phyloP scores from a whole-genome alignment of 2,329 filamentous ascomycete genomes.

The Colletotrichum sp. region DNA sequence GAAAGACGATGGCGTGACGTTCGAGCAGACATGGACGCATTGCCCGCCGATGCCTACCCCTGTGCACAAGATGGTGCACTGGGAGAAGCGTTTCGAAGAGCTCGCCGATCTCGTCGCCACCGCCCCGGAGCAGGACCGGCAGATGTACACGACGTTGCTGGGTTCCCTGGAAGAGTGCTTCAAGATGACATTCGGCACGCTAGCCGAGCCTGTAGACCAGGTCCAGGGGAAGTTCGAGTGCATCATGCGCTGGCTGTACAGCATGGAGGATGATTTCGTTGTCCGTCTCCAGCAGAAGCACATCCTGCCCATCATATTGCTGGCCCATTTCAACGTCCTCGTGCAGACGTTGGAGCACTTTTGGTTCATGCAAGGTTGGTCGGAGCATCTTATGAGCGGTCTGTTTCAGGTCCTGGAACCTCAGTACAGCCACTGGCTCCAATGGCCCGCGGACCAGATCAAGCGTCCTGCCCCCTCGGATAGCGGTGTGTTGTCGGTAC shows the following conservation, averaged over 20 bases:
- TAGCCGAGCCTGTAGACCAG: background rate
- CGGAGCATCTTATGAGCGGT: conserved; percentile 21
- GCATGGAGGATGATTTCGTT: conserved; percentile 13
- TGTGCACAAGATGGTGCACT: conserved; percentile 6
- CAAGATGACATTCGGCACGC: conserved; percentile 14
- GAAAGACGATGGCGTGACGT: background rate
- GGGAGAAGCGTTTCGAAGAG: conserved; percentile 18
- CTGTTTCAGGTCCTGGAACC: background rate
- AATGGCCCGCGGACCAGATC: conserved; percentile 8
- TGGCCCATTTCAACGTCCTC: conserved; percentile 22
- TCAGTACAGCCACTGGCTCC: background rate
- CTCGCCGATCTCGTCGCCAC: conserved; percentile 16
- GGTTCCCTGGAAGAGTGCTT: background rate
- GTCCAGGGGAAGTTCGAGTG: conserved; percentile 9
- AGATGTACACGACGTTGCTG: background rate
- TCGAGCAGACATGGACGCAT: conserved; percentile 2
- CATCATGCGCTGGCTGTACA: conserved; percentile 22
- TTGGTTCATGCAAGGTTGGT: conserved; percentile 27
- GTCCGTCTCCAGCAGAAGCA: conserved; percentile 12
- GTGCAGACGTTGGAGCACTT: conserved; percentile 19
- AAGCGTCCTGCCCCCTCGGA: conserved; percentile 6
- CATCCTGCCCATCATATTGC: conserved; percentile 18
- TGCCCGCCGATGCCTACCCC: background rate
- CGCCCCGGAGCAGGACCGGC: background rate
- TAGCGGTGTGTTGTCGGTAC: conserved; percentile 27